phyloP scores from a whole-genome alignment of 225 moss, liverwort and hornwort genomes.

The Ulota crispa region DNA sequence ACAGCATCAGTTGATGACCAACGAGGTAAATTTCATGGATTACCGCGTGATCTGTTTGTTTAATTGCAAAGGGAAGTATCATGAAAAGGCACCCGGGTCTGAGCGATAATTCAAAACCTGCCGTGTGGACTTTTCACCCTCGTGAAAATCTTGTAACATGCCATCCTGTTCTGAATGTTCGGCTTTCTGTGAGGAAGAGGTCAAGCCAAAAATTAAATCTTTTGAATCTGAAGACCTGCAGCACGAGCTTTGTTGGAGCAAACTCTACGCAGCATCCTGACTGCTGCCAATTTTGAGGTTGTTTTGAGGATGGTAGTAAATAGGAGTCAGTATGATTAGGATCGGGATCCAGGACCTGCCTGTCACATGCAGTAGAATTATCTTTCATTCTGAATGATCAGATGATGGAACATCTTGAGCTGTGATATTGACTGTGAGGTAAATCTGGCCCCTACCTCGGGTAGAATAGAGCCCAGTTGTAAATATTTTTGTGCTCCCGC shows the following conservation, averaged over 20 bases:
- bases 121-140: not conserved
- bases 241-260: not conserved
- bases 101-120: not conserved
- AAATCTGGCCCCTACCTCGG: not conserved
- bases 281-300: slow-evolving; percentile 10
- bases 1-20: not conserved
- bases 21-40: not conserved
- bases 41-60: not conserved
- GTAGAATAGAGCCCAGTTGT: not conserved
- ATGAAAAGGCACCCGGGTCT: not conserved
- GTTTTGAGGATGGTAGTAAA: not conserved
- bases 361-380: not conserved
- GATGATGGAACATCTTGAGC: not conserved
- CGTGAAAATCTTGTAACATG: not conserved
- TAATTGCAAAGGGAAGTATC: not conserved
- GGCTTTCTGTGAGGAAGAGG: not conserved
- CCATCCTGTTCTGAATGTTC: not conserved
- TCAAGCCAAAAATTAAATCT: not conserved
- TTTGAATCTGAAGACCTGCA: not conserved
- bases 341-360: not conserved
- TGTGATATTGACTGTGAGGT: not conserved
- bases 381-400: not conserved
- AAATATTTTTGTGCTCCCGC: not conserved
- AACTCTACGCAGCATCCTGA: not conserved
- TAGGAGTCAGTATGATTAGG: not conserved